phyloP scores from a whole-genome alignment of 306 rosid species.

The Amphicarpaea edgeworthii region DNA sequence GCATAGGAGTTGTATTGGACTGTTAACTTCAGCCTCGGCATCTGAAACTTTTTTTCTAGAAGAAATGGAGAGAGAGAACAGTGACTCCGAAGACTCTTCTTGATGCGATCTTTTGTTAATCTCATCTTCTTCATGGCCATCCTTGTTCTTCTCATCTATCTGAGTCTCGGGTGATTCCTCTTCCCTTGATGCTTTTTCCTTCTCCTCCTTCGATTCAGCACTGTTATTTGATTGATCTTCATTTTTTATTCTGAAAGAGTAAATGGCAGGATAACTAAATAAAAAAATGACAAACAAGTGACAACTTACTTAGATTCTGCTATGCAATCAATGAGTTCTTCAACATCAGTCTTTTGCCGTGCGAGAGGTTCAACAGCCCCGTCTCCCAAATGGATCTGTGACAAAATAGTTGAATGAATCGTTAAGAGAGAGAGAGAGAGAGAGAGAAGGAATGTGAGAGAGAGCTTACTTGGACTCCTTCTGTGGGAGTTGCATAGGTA shows the following conservation, averaged over 20 bases:
- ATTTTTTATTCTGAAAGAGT: conserved; percentile 49
- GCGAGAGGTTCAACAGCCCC: conserved; percentile 44
- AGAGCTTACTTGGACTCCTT: conserved; percentile 33
- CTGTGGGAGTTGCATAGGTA: background rate
- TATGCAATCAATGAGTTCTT: conserved; percentile 39
- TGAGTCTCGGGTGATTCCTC: conserved; percentile 34
- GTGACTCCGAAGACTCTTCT: conserved; percentile 54
- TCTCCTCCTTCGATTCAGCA: conserved; percentile 36
- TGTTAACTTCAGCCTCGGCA: conserved; percentile 51
- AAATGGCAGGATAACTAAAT: background rate
- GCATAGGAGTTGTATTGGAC: conserved; percentile 41
- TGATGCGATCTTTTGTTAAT: background rate
- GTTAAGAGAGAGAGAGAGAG: background rate
- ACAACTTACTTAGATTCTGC: conserved; percentile 63
- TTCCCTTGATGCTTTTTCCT: conserved; percentile 26
- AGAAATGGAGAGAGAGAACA: conserved; percentile 58
- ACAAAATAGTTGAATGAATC: background rate
- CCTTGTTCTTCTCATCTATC: background rate
- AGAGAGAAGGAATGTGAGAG: background rate
- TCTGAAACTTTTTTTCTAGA: conserved; percentile 42
- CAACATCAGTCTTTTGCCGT: conserved; percentile 39
- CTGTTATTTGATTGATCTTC: conserved; percentile 47
- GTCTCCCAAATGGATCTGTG: conserved; percentile 49
- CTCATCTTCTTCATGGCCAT: background rate
- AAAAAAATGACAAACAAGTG: too few species aligned